These are phyloP conservation scores for Colletotrichum somersetense DNA, from an alignment of 2,329 filamentous ascomycete genomes.

Conservation along the genomic window DNA sequence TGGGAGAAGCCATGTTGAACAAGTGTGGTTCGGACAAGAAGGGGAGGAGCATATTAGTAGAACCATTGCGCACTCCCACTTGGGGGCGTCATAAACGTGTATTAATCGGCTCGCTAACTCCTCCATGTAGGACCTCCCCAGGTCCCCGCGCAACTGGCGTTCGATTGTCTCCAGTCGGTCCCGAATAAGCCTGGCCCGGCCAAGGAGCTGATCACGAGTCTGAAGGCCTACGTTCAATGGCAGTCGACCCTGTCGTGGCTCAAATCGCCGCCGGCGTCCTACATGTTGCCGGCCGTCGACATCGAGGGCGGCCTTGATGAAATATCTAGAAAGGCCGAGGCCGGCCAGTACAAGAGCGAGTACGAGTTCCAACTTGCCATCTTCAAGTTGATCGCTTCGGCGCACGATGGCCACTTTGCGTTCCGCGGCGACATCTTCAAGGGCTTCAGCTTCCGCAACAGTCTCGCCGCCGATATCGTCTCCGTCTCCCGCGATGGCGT, in stretches of 20 bases:
- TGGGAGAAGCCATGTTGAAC: neutral
- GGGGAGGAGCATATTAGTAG: neutral
- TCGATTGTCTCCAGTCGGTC: slow-evolving; percentile 55
- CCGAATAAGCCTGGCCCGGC: slow-evolving; percentile 54
- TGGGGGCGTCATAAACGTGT: no score
- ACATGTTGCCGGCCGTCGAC: slow-evolving; percentile 63
- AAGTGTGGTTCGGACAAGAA: no score
- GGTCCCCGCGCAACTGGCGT: slow-evolving; percentile 53
- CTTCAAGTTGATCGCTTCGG: slow-evolving; percentile 60
- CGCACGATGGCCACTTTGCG: slow-evolving; percentile 75
- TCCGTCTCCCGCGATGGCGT: slow-evolving; percentile 72
- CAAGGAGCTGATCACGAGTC: slow-evolving; percentile 51
- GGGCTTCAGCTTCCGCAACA: slow-evolving; percentile 60
- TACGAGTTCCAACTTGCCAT: slow-evolving; percentile 69
- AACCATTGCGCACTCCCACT: neutral
- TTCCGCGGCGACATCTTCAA: slow-evolving; percentile 67
- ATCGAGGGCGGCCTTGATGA: slow-evolving; percentile 59
- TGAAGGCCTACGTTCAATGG: slow-evolving; percentile 60
- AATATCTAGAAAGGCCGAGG: slow-evolving; percentile 58
- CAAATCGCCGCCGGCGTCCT: slow-evolving; percentile 64
- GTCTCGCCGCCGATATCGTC: slow-evolving; percentile 58
- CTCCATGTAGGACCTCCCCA: slow-evolving; percentile 46
- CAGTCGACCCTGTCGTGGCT: slow-evolving; percentile 63
- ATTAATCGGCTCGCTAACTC: neutral
- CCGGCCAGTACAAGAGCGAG: slow-evolving; percentile 62